Evolutionary conservation across 305 asterid species (phyloP).

Genomic region (Lippia alba): DNA sequence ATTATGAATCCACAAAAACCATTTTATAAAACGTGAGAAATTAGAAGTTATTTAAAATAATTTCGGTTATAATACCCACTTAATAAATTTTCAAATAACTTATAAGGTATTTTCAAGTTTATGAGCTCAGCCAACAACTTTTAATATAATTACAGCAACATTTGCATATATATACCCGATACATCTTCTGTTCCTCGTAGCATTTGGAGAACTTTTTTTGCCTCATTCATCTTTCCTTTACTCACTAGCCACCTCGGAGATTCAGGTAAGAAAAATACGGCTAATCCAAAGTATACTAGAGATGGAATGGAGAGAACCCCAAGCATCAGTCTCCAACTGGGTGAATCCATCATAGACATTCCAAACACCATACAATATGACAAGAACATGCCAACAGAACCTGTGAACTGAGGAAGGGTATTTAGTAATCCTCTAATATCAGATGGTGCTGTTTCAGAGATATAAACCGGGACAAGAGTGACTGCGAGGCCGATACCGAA

Average conservation of each 20-base stretch:
- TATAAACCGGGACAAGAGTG: conserved; percentile 66
- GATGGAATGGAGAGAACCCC: conserved; percentile 65
- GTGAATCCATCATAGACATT: conserved; percentile 57
- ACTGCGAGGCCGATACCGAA: conserved; percentile 70
- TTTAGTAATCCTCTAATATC: conserved; percentile 66
- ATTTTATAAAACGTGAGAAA: too few relatives aligned
- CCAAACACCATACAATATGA: conserved; percentile 65
- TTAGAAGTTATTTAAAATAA: too few relatives aligned
- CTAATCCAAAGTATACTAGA: conserved; percentile 47
- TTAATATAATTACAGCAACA: not conserved
- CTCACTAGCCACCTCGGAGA: conserved; percentile 81
- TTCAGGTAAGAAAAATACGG: conserved; percentile 60
- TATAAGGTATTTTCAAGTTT: not conserved
- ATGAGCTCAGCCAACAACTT: not conserved
- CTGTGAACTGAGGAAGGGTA: conserved; percentile 73
- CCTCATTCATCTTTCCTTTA: conserved; percentile 65
- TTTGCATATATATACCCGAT: conserved; percentile 19
- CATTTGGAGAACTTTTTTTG: conserved; percentile 56
- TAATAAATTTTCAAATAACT: too few relatives aligned
- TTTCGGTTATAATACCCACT: too few relatives aligned
- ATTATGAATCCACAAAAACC: too few relatives aligned
- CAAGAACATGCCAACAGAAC: conserved; percentile 58
- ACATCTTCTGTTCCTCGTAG: conserved; percentile 43
- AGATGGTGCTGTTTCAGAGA: conserved; percentile 73
- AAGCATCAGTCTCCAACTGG: conserved; percentile 72